Base-by-base conservation (phyloP, 202 grass and related monocot genomes). In the Brachypodium distachyon region DNA sequence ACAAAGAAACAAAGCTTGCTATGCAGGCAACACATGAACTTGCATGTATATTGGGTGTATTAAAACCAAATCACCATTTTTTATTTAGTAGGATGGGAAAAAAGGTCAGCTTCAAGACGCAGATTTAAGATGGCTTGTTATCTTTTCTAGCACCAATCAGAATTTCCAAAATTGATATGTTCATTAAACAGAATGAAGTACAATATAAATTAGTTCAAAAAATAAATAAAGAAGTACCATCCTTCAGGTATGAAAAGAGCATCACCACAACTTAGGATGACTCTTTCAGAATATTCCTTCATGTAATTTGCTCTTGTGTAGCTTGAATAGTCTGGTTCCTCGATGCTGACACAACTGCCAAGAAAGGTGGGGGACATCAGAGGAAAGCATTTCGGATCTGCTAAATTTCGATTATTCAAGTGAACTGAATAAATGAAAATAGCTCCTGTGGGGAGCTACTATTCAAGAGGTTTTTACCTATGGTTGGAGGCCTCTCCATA, bases 171-270 rank as follows among this genome's bases (percentile, higher is more conserved):
- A 28, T 4, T 56, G 40, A 48, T 29, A 82, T 42, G 48, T 6
- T 54, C 67, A 76, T n/a, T 12, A 80, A 50, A 12, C 52, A 81
- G n/a, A 16, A 25, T 23, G 1, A 70, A 61, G 39, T 40, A 32
- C 48, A 68, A 17, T 10, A 58, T 55, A 84, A 77, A 87, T 81
- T 21, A 56, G 48, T 14, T 40, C 18, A 27, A 61, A 42, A 82
- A 68, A 83, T 23, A 40, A 47, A 74, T 79, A 69, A 34, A 83
- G 14, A 12, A 82, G 36, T 88, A 97, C 95, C 95, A 97, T 94
- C 95, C 95, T 92, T 97, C 95, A 49, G 95, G 95, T 88, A 98
- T 98, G 77, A 94, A 98, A 78, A 98, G 85, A 83, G 56, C 84
- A 81, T 98, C 91, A 0, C 95, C 91, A 28, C 82, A 44, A 61